Base-by-base conservation (phyloP, 306 rosid species). In the Trifolium repens region DNA sequence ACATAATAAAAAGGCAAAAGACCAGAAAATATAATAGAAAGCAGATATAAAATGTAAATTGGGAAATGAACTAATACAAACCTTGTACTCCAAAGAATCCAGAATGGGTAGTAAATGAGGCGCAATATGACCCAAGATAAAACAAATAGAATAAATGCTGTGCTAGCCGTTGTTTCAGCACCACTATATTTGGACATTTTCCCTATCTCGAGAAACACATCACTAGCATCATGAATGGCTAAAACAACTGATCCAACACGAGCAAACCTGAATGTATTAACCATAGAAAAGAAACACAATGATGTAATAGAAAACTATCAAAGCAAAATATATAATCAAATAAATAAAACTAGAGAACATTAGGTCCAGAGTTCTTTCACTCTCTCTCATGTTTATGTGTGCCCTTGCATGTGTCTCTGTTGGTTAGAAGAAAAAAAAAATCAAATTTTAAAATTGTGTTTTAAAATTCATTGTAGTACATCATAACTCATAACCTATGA, bases 51-150 rank as follows among this genome's bases (percentile, higher is more conserved):
- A 67, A 14, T 14, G 60, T 46, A 65, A 70, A 52, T 52, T 60
- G 32, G 49, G 35, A 30, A 80, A 54, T 17, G n/a, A 53, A 53
- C 30, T 72, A 65, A 17, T 70, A 86, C 94, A 24, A 83, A 96
- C 99, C 99, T 96, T 62, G 99, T 92, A 80, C 99, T 96, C 96
- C 96, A 82, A 58, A 96, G 97, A 84, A 96, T 73, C 98, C 99
- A 96, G 79, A 96, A 96, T 49, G 99, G 99, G 79, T 88, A 96
- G 92, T 90, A 96, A 67, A 96, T 77, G 85, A 96, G 99, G 79
- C 99, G 99, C 83, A 92, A 82, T 81, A 96, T 7, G 86, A 96
- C 26, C 99, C 99, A 96, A 59, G 96, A 88, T 79, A 90, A 69
- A 49, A 92, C 98, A 71, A 96, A 96, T n/a, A 96, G 71, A 84